Evolutionary conservation across 352 stramenopile genomes (phyloP), one percentile per base, ranked within the genome.

Genomic region (Elongisporangium undulatum): DNA sequence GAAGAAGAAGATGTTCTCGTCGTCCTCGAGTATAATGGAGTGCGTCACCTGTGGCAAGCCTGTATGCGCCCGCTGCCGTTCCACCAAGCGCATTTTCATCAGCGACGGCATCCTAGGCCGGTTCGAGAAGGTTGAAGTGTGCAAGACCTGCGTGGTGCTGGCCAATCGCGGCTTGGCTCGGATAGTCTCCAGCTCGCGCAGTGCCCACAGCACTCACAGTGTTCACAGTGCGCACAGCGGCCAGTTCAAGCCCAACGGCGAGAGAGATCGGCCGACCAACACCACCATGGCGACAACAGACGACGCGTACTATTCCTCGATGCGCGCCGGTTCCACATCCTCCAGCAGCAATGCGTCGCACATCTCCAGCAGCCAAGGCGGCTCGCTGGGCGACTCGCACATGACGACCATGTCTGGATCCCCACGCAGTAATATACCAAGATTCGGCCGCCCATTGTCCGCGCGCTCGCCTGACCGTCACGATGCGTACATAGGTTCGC

Each of bases 31-130:
- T 45, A 45, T 45, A 0, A 61, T 39, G n/a, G 19, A 26, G 4
- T 70, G 64, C 48, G 45, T 53, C 39, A 56, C 66, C 17, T 70
- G 64, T 48, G 51, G 55, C 29, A 55, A 70, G 17, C 53, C 62
- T 26, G 59, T 48, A 16, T 86, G 76, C 54, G 59, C 71, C 16
- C 74, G 72, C 6, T 86, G 76, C 53, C 71, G 75, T n/a, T 58
- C 63, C 0, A 61, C 64, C 55, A 81, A 79, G 56, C 63, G 69
- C 24, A 66, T 86, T 22, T 83, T 83, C 48, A 58, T 82, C 48
- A 52, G 54, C 4, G 63, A 75, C 48, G 59, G 55, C 0, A 50
- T 60, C 2, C 38, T 79, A 13, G 73, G 70, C 4, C 56, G 56
- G 7, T 73, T 75, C 50, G 52, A 72, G 21, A 53, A 61, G n/a